Evolutionary conservation across 176 grass and related monocot genomes (phyloP).

Genomic region (Poa pratensis): DNA sequence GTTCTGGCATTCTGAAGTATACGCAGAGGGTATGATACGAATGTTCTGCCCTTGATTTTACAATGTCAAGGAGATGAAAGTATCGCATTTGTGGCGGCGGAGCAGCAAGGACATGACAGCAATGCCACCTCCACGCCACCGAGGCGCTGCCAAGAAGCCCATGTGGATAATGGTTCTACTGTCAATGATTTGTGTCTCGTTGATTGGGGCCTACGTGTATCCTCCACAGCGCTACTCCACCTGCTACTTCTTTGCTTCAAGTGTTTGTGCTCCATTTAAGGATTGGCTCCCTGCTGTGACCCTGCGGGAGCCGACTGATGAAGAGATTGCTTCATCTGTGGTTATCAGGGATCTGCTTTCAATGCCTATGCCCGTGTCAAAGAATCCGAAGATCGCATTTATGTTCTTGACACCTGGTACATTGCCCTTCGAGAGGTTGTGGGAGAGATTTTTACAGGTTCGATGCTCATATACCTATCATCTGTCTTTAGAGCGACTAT

Average conservation of each 20-base stretch:
- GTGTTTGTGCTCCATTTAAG: slow-evolving; percentile 83
- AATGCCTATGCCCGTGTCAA: slow-evolving; percentile 59
- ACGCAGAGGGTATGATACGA: slow-evolving; percentile 25
- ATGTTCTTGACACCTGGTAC: slow-evolving; percentile 94
- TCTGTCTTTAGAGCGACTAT: not conserved
- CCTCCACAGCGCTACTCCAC: slow-evolving; percentile 74
- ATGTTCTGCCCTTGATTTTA: slow-evolving; percentile 31
- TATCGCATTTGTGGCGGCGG: slow-evolving; percentile 53
- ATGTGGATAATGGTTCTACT: slow-evolving; percentile 89
- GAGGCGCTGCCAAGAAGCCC: slow-evolving; percentile 67
- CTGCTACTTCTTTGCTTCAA: slow-evolving; percentile 97
- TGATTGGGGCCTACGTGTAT: slow-evolving; percentile 86
- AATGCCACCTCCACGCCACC: slow-evolving; percentile 63
- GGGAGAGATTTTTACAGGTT: slow-evolving; percentile 93
- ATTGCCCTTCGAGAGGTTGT: slow-evolving; percentile 91
- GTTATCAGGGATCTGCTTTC: slow-evolving; percentile 70
- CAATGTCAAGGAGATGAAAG: slow-evolving; percentile 68
- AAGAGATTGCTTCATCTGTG: slow-evolving; percentile 74
- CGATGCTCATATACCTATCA: slow-evolving; percentile 26
- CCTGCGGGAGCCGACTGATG: slow-evolving; percentile 59
- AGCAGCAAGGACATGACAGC: slow-evolving; percentile 67
- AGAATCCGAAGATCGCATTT: slow-evolving; percentile 92
- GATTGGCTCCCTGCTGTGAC: slow-evolving; percentile 78
- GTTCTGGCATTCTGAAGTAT: slow-evolving; percentile 15
- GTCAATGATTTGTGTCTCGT: slow-evolving; percentile 64